Percentiles rank a stretch among this genome's conserved stretches.
These are phyloP conservation scores for Sporothrix dimorphospora DNA, from an alignment of 2,329 filamentous ascomycete species.

Conservation along the genomic window DNA sequence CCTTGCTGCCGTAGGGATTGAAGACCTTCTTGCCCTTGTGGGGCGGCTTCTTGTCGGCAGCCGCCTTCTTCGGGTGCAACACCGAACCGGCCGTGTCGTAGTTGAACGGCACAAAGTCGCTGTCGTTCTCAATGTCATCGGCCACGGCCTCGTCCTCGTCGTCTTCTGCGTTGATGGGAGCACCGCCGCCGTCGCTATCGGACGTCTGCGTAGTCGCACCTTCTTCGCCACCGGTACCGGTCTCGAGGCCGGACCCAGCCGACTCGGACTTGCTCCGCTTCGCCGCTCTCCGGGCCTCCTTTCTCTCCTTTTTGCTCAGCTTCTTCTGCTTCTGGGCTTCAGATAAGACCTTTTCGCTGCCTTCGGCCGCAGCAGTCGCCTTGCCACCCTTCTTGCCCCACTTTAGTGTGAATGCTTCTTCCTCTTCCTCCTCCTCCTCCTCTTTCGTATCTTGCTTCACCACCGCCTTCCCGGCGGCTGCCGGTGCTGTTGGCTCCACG, in stretches of 20 bases:
- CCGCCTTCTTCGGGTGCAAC: conserved; percentile 37
- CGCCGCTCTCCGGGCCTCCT: conserved; percentile 29
- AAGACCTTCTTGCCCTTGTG: conserved; percentile 38
- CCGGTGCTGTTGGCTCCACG: neutral
- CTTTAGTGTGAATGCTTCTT: conserved; percentile 30
- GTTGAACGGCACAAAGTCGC: conserved; percentile 43
- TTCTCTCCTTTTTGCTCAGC: conserved; percentile 32
- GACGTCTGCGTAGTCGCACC: conserved; percentile 35
- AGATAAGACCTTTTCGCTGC: neutral
- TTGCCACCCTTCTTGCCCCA: conserved; percentile 28
- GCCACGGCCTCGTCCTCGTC: conserved; percentile 34
- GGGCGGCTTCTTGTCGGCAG: neutral
- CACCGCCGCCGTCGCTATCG: conserved; percentile 44
- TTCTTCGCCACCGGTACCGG: conserved; percentile 26
- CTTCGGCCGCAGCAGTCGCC: neutral
- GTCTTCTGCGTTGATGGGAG: conserved; percentile 43
- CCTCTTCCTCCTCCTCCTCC: conserved; percentile 35
- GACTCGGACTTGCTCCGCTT: conserved; percentile 42
- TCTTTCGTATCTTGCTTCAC: conserved; percentile 35
- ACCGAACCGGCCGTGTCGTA: conserved; percentile 44
- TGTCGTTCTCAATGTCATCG: conserved; percentile 28
- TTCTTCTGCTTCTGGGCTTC: conserved; percentile 28
- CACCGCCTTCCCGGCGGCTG: conserved; percentile 34
- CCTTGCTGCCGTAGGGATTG: conserved; percentile 40
- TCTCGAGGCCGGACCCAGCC: conserved; percentile 36